Conservation (phyloP, 371 early-diverging fungal genomes). For the Rhizopus microsporus region DNA sequence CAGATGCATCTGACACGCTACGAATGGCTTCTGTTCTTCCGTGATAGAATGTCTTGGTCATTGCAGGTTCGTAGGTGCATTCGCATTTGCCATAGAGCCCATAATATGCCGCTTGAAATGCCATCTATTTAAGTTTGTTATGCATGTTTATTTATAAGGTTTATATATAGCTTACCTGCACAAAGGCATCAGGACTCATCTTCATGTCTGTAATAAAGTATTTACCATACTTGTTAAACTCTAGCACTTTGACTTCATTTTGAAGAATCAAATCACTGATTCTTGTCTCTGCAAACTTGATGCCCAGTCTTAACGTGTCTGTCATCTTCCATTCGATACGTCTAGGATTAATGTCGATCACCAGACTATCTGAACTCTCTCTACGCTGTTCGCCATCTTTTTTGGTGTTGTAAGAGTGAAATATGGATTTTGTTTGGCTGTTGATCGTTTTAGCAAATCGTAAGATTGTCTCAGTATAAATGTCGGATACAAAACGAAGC, state of each 20-base stretch:
- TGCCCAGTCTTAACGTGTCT: slow-evolving; percentile 41
- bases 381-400: slow-evolving; percentile 8
- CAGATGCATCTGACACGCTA: slow-evolving; percentile 70
- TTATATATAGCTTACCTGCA: slow-evolving; percentile 51
- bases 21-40: slow-evolving; percentile 92
- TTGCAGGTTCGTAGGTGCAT: slow-evolving; percentile 88
- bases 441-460: slow-evolving; percentile 62
- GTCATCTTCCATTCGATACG: slow-evolving; percentile 60
- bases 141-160: not conserved
- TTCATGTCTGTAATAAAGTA: slow-evolving; percentile 70
- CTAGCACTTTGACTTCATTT: slow-evolving; percentile 67
- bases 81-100: slow-evolving; percentile 74
- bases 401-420: slow-evolving; percentile 34
- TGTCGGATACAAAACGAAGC: slow-evolving; percentile 58
- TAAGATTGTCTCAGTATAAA: slow-evolving; percentile 59
- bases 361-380: slow-evolving; percentile 3
- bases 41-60: slow-evolving; percentile 79
- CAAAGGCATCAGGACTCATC: slow-evolving; percentile 78
- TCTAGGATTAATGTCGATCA: slow-evolving; percentile 44
- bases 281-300: slow-evolving; percentile 58
- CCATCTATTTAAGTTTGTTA: slow-evolving; percentile 61
- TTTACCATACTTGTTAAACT: slow-evolving; percentile 70
- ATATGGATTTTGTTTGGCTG: slow-evolving; percentile 55
- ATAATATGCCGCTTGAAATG: slow-evolving; percentile 91
- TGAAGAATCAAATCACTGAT: slow-evolving; percentile 57